Conservation (phyloP, 768 basidiomycete species). For the Mycena rosella region DNA sequence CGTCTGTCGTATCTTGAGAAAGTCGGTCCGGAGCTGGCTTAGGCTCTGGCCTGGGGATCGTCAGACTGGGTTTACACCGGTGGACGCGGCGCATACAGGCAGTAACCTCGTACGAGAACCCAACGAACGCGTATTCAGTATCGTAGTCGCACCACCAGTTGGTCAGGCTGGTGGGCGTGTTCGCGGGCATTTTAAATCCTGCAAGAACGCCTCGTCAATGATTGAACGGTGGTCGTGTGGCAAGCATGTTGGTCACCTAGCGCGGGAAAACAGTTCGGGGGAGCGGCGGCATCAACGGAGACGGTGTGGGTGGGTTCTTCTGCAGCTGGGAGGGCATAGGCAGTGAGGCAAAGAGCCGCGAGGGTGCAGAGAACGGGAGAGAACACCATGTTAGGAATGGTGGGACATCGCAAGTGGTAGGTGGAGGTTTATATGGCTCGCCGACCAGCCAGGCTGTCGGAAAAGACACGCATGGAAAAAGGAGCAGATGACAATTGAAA, state of each 20-base stretch:
- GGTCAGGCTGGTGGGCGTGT: conserved; percentile 56
- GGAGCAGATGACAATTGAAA: conserved; percentile 24
- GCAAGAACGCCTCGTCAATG: background rate
- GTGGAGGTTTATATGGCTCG: background rate
- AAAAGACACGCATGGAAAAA: conserved; percentile 3
- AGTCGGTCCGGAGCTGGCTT: conserved; percentile 64
- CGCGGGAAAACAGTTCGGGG: conserved; percentile 55
- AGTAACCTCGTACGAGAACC: conserved; percentile 82
- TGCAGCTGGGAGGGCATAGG: conserved; percentile 4
- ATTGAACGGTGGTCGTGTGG: background rate
- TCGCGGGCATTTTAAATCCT: conserved; percentile 67
- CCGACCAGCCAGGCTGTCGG: conserved; percentile 8
- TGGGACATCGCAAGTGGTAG: background rate
- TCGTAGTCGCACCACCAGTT: conserved; percentile 75
- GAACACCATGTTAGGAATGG: conserved; percentile 11
- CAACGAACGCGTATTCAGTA: conserved; percentile 82
- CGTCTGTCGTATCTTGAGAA: conserved; percentile 67
- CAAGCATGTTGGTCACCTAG: conserved; percentile 32
- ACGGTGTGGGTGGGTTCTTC: conserved; percentile 17
- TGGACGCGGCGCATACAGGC: conserved; percentile 58
- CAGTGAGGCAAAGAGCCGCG: background rate
- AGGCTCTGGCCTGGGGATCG: conserved; percentile 67
- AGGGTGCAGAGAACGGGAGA: conserved; percentile 13
- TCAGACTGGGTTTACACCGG: conserved; percentile 15
- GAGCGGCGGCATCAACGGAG: conserved; percentile 27